phyloP scores from a whole-genome alignment of 2,329 filamentous ascomycete genomes.

The Endoconidiophora polonica region DNA sequence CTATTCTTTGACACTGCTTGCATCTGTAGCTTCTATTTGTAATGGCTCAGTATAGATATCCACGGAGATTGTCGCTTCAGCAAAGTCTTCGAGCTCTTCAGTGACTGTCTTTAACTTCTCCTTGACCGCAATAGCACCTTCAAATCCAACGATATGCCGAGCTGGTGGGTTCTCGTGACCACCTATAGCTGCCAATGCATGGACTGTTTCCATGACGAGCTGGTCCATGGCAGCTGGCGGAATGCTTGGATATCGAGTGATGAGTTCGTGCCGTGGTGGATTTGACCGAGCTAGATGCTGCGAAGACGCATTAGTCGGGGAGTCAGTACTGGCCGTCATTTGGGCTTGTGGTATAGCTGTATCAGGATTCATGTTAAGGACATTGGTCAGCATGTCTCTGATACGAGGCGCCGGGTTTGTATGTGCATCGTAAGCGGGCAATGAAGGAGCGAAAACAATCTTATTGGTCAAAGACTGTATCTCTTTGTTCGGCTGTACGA shows the following conservation, averaged over 20 bases:
- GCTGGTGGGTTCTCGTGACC: constrained; percentile 93
- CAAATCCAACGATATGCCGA: constrained; percentile 80
- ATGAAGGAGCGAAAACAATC: constrained; percentile 65
- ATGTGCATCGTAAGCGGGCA: constrained; percentile 47
- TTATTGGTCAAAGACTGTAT: constrained; percentile 75
- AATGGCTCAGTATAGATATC: constrained; percentile 39
- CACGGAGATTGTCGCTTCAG: constrained; percentile 72
- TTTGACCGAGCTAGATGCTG: no score
- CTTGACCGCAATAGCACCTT: constrained; percentile 74
- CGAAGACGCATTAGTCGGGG: not conserved
- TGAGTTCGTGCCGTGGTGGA: constrained; percentile 22
- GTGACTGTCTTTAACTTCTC: constrained; percentile 95
- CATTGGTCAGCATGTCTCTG: constrained; percentile 63
- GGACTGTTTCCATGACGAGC: constrained; percentile 74
- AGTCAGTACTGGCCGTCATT: constrained; percentile 7
- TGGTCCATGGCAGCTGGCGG: constrained; percentile 50
- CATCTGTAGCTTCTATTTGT: constrained; percentile 31
- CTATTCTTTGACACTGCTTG: constrained; percentile 14
- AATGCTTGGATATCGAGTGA: constrained; percentile 60
- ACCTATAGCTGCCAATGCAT: constrained; percentile 79
- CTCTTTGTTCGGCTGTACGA: constrained; percentile 91
- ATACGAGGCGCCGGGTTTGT: constrained; percentile 59
- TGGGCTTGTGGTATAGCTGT: constrained; percentile 28
- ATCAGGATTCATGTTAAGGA: constrained; percentile 61
- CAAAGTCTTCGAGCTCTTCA: constrained; percentile 91